Percentiles rank a stretch among this genome's conserved stretches.
Conservation (phyloP, 148 eudicot genomes). For the Arctostaphylos glauca region DNA sequence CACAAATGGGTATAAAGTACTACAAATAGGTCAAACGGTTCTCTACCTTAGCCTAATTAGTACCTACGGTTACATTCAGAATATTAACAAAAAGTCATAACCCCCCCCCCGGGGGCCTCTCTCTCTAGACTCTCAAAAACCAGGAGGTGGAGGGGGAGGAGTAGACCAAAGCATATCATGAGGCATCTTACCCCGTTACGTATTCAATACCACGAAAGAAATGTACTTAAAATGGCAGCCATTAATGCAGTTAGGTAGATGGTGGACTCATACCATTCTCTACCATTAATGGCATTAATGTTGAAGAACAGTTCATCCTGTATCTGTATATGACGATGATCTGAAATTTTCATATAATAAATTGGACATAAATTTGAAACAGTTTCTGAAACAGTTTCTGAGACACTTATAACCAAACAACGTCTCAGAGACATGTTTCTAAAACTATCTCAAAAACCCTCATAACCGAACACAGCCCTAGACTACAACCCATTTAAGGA, state of each 20-base stretch:
- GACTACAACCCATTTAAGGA: background rate
- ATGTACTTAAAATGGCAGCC: background rate
- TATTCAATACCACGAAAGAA: background rate
- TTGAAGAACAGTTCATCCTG: background rate
- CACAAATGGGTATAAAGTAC: background rate
- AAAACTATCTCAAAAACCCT: no score
- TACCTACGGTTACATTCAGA: background rate
- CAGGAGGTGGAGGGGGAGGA: constrained; percentile 1
- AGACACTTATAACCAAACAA: no score
- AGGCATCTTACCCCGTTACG: background rate
- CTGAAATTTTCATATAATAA: no score
- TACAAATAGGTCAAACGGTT: background rate
- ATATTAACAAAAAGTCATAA: background rate
- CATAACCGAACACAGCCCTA: no score
- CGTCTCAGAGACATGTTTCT: no score
- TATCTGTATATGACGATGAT: background rate
- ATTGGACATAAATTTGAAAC: no score
- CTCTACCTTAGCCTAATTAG: background rate
- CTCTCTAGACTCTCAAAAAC: background rate
- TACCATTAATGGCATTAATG: background rate
- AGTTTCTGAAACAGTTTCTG: no score
- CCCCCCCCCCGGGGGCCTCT: no score
- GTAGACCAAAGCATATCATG: background rate
- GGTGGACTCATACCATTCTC: background rate
- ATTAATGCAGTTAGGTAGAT: background rate